Evolutionary conservation across 495 filamentous ascomycete genomes (phyloP).

Genomic region (Physcia stellaris): DNA sequence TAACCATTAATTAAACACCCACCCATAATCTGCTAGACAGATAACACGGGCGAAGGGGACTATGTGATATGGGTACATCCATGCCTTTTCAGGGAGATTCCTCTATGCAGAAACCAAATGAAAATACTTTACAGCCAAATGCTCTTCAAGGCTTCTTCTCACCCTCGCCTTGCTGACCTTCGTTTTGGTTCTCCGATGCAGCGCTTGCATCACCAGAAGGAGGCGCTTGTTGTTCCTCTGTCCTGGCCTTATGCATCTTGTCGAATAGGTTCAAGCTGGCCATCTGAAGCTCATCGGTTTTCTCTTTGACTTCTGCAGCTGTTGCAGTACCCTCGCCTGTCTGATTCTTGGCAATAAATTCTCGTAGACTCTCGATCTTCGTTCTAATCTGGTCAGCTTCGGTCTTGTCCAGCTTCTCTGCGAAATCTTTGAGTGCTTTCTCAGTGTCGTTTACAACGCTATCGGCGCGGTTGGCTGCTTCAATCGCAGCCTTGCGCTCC

Average conservation of each 20-base stretch:
- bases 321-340: constrained; percentile 75
- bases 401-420: constrained; percentile 90
- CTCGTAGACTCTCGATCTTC: constrained; percentile 82
- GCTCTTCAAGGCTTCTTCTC: constrained; percentile 70
- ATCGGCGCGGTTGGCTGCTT: constrained; percentile 93
- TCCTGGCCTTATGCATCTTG: constrained; percentile 97
- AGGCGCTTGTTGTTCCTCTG: constrained; percentile 39
- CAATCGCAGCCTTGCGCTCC: constrained; percentile 89
- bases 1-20: too few relatives aligned
- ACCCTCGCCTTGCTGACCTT: constrained; percentile 38
- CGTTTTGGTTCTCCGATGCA: constrained; percentile 23
- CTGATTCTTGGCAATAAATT: constrained; percentile 90
- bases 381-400: constrained; percentile 85
- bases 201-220: constrained; percentile 23
- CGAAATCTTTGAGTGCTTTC: constrained; percentile 93
- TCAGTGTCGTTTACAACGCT: constrained; percentile 94
- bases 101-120: not conserved
- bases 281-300: constrained; percentile 94
- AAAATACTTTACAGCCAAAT: constrained; percentile 3
- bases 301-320: constrained; percentile 86
- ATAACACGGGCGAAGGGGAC: constrained; percentile 8
- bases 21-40: too few relatives aligned
- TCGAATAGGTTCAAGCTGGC: constrained; percentile 94
- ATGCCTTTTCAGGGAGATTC: too few relatives aligned
- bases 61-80: too few relatives aligned